A percentile compares a stretch with the other conserved stretches of the same genome.
These are phyloP conservation scores for Haplosporangium sp. DNA, from an alignment of 371 early-diverging fungal genomes.

Conservation along the genomic window DNA sequence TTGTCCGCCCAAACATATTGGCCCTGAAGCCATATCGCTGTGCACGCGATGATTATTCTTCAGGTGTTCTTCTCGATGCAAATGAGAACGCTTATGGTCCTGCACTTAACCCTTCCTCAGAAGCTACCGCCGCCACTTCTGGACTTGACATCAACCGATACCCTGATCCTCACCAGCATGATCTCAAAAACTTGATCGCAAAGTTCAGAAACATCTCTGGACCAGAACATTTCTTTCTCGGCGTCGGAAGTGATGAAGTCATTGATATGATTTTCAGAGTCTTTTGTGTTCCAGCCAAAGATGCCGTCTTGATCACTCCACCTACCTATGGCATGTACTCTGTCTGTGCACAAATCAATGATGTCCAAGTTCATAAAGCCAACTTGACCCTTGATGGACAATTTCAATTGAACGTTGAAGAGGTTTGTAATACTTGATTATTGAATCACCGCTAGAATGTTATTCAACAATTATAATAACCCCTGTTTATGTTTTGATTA, in stretches of 20 bases:
- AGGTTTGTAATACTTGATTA: slow-evolving; percentile 61
- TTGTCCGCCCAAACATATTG: slow-evolving; percentile 95
- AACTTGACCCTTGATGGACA: slow-evolving; percentile 77
- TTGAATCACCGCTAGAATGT: no score
- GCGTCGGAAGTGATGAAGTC: slow-evolving; percentile 97
- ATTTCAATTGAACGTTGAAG: slow-evolving; percentile 85
- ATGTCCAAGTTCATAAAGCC: slow-evolving; percentile 88
- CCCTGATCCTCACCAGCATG: slow-evolving; percentile 93
- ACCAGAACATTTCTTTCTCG: slow-evolving; percentile 86
- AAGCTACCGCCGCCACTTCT: slow-evolving; percentile 33
- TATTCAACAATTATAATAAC: no score
- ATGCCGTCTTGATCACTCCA: slow-evolving; percentile 93
- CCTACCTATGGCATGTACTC: slow-evolving; percentile 99
- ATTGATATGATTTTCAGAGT: slow-evolving; percentile 94
- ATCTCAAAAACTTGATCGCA: slow-evolving; percentile 82
- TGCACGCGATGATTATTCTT: slow-evolving; percentile 95
- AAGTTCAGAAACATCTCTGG: slow-evolving; percentile 75
- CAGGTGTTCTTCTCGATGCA: slow-evolving; percentile 95
- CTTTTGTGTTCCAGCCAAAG: slow-evolving; percentile 90
- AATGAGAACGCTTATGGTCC: slow-evolving; percentile 98
- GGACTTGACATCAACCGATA: slow-evolving; percentile 86
- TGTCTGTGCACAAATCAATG: slow-evolving; percentile 94
- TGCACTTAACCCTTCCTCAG: slow-evolving; percentile 53
- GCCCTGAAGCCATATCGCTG: slow-evolving; percentile 94
- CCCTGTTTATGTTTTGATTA: background rate